Conservation (phyloP, 352 stramenopile genomes). For the Pythium graminicola region DNA sequence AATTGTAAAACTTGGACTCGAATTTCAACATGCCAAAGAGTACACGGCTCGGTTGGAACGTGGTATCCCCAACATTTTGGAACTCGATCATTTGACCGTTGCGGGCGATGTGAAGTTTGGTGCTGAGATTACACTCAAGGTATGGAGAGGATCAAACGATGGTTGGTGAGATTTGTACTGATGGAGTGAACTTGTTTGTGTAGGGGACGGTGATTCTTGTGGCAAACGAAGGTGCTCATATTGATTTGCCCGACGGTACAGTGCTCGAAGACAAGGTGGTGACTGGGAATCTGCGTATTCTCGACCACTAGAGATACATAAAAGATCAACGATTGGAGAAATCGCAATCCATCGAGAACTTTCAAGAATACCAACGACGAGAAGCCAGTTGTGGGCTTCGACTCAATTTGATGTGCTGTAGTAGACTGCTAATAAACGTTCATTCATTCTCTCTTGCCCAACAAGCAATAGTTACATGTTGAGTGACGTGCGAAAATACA, state of each 20-base stretch:
- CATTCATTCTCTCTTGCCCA: constrained; percentile 3
- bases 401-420: constrained; percentile 2
- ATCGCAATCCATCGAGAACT: too few species aligned
- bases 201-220: constrained; percentile 94
- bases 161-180: constrained; percentile 2
- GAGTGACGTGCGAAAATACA: not conserved
- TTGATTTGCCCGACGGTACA: constrained; percentile 90
- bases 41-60: constrained; percentile 82
- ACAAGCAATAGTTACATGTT: not conserved
- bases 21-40: constrained; percentile 87
- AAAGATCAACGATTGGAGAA: too few species aligned
- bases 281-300: constrained; percentile 90
- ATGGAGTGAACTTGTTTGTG: constrained; percentile 5
- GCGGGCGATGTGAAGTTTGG: constrained; percentile 91
- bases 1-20: constrained; percentile 90
- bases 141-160: constrained; percentile 20
- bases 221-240: constrained; percentile 90
- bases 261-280: constrained; percentile 94
- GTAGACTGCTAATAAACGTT: constrained; percentile 8
- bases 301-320: constrained; percentile 72
- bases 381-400: not conserved
- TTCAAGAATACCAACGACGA: not conserved
- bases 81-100: constrained; percentile 92
- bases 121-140: constrained; percentile 88
- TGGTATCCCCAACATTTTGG: constrained; percentile 90